Evolutionary conservation across 495 filamentous ascomycete genomes (phyloP), one percentile per base, ranked within the genome.

Genomic region (Penicillium manginii): DNA sequence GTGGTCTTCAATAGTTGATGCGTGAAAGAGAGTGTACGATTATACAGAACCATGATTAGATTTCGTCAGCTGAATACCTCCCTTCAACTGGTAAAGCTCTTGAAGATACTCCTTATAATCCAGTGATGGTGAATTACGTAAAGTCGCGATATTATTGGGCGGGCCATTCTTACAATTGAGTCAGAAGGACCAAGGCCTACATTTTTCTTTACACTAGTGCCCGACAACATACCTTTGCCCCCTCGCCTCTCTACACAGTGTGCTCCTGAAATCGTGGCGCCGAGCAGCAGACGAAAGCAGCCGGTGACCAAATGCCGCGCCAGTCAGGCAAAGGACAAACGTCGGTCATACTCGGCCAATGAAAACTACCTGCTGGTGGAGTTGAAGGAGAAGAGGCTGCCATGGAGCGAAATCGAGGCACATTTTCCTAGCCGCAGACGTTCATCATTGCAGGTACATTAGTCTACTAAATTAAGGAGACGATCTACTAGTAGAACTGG

Each of bases 301-400:
- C 26, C 43, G 26, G 43, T 23, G 21, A 26, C 18, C 1, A 15
- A 22, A 26, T 22, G 7, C 15, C 21, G 19, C 22, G 1, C 7
- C 18, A 26, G 19, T 26, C 22, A 26, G 19, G 43, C 19, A 15
- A 47, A 47, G 22, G 21, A 9, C 11, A 61, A 61, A 61, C 48
- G 52, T 32, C 47, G 39, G 17, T n/a, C 29, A 19, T 61, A 57
- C 42, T 57, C 54, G 11, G 48, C 50, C 26, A 54, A 57, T 42
- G 53, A 61, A 49, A 52, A 61, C 52, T 32, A 32, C 40, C 49
- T 60, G 12, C 47, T 57, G 1, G 59, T 61, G 54, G 50, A 54
- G 49, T 54, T 61, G 49, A 61, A 57, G 49, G 49, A 61, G 56
- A 49, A 61, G 59, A 54, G 32, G 40, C 48, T 61, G 32, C 32